Conservation (phyloP, 208 protist genomes). For the Hexamita inflata region DNA sequence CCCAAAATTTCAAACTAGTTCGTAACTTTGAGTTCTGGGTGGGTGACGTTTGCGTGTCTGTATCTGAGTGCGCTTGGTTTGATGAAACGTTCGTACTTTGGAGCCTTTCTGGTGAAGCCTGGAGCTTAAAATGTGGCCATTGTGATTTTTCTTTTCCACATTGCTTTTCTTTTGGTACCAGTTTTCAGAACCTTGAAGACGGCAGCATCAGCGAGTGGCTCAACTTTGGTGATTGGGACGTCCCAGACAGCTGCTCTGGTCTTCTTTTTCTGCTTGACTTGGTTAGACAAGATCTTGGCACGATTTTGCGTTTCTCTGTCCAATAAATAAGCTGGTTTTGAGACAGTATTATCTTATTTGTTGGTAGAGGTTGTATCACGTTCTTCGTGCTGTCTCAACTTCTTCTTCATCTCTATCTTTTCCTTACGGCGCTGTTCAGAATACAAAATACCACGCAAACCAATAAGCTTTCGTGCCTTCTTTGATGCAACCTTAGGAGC, state of each 20-base stretch:
- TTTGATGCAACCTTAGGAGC: constrained; percentile 70
- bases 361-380: constrained; percentile 71
- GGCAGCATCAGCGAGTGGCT: constrained; percentile 89
- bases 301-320: constrained; percentile 82
- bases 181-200: constrained; percentile 65
- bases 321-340: constrained; percentile 97
- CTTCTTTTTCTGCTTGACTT: constrained; percentile 99
- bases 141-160: constrained; percentile 97
- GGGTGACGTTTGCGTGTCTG: constrained; percentile 98
- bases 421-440: constrained; percentile 89
- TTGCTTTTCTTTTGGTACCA: constrained; percentile 61
- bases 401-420: constrained; percentile 96
- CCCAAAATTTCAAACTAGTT: constrained; percentile 94
- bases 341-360: too few species aligned
- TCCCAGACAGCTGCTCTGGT: constrained; percentile 98
- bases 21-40: constrained; percentile 96
- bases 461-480: constrained; percentile 74
- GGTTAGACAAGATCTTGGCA: constrained; percentile 94
- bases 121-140: constrained; percentile 95
- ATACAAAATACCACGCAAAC: constrained; percentile 92
- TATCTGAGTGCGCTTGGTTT: constrained; percentile 88
- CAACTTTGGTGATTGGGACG: constrained; percentile 93
- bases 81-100: constrained; percentile 99
- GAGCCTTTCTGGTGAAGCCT: constrained; percentile 95
- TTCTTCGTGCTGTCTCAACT: constrained; percentile 84